Evolutionary conservation across 805 yeast genomes (phyloP).

Genomic region (Metschnikowia corniflorae): DNA sequence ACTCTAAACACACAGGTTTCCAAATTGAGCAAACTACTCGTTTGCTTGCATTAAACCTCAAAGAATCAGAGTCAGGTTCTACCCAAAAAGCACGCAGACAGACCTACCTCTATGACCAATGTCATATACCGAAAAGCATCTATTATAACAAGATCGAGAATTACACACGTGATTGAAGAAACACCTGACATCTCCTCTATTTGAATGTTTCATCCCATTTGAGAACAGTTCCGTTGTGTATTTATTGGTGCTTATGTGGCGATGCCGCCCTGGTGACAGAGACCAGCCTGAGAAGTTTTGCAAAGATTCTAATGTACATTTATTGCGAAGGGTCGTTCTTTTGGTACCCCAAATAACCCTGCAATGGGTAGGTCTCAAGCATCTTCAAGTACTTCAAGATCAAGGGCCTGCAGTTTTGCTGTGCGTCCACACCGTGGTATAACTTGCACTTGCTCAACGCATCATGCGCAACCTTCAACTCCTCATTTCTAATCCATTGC

Average conservation of each 20-base stretch:
- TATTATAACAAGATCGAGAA: too few species aligned
- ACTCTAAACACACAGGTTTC: too few species aligned
- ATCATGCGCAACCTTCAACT: constrained; percentile 62
- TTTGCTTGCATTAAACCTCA: too few species aligned
- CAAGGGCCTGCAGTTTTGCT: constrained; percentile 75
- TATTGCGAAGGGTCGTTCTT: constrained; percentile 81
- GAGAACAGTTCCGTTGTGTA: neutral
- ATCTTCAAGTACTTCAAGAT: constrained; percentile 74
- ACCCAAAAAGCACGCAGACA: too few species aligned
- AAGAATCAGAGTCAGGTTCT: too few species aligned
- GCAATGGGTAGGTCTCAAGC: constrained; percentile 64
- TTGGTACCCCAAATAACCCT: constrained; percentile 82
- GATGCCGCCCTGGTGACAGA: constrained; percentile 8
- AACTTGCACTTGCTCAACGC: constrained; percentile 79
- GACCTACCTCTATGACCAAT: too few species aligned
- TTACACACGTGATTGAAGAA: too few species aligned
- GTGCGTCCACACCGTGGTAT: constrained; percentile 44
- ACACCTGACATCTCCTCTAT: too few species aligned
- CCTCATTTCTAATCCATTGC: constrained; percentile 71
- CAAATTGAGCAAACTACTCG: too few species aligned
- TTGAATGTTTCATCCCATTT: neutral
- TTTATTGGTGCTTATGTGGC: constrained; percentile 14
- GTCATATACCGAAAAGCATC: too few species aligned
- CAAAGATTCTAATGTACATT: constrained; percentile 6
- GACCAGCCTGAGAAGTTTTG: constrained; percentile 5